phyloP scores from a whole-genome alignment of 768 basidiomycete genomes.

The Melanogaster broomeanus region DNA sequence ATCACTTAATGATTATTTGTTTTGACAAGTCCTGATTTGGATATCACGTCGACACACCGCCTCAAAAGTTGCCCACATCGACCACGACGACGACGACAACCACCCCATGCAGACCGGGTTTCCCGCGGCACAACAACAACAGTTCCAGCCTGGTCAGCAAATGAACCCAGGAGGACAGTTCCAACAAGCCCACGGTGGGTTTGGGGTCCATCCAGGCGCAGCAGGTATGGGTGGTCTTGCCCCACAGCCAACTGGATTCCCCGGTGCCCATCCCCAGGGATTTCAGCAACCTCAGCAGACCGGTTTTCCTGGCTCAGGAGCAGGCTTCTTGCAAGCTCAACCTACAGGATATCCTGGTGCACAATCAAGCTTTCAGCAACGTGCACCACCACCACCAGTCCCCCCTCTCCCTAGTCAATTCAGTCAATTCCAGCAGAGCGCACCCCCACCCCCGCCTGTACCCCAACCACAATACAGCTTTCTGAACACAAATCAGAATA shows the following conservation, averaged over 20 bases:
- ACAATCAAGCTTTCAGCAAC: conserved; percentile 34
- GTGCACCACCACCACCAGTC: conserved; percentile 53
- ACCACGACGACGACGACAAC: conserved; percentile 1
- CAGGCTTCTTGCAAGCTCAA: conserved; percentile 48
- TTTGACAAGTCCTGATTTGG: conserved; percentile 7
- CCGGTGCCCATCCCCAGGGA: conserved; percentile 38
- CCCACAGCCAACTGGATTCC: conserved; percentile 64
- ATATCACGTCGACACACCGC: conserved; percentile 12
- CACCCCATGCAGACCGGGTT: conserved; percentile 74
- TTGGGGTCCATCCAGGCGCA: conserved; percentile 28
- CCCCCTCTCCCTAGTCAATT: conserved; percentile 66
- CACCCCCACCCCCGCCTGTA: conserved; percentile 29
- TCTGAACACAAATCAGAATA: conserved; percentile 54
- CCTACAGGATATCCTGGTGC: conserved; percentile 48
- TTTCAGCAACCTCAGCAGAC: conserved; percentile 47
- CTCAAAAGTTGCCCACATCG: conserved; percentile 14
- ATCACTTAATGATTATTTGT: neutral
- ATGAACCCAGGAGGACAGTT: conserved; percentile 35
- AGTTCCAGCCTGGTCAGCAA: conserved; percentile 38
- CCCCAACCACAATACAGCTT: conserved; percentile 50
- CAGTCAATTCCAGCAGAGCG: conserved; percentile 57
- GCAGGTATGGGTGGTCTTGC: conserved; percentile 42
- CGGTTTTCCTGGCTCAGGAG: conserved; percentile 39
- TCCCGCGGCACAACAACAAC: conserved; percentile 45
- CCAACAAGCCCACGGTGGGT: conserved; percentile 41